Conservation (phyloP, 257 asterid species). For the Fraxinus cuspidata region DNA sequence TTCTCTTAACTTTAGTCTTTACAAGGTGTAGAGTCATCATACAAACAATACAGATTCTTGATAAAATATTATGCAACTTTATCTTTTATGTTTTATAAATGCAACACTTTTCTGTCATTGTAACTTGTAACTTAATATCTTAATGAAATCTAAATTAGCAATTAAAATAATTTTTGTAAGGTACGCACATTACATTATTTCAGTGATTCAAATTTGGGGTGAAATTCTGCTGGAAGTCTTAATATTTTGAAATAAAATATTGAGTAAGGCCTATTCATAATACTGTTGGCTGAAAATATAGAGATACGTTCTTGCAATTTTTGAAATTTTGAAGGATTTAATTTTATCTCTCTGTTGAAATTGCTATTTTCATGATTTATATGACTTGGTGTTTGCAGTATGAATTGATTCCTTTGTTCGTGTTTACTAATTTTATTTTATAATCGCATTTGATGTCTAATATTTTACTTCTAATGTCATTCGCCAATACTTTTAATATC, state of each 20-base stretch:
- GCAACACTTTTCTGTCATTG: not conserved
- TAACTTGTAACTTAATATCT: not conserved
- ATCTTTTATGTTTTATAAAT: not conserved
- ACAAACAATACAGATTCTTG: not conserved
- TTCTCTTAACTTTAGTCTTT: not conserved
- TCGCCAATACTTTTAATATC: not conserved
- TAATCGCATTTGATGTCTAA: not conserved
- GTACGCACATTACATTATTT: not conserved
- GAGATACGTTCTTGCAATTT: not conserved
- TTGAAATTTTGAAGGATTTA: not conserved
- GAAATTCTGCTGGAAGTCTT: not conserved
- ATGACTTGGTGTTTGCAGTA: not conserved
- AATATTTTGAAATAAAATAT: not conserved
- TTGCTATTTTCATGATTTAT: not conserved
- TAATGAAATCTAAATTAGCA: not conserved
- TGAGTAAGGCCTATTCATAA: not conserved
- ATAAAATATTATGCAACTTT: conserved; percentile 1
- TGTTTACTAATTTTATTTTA: not conserved
- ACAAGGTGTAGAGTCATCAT: too few relatives aligned
- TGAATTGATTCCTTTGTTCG: not conserved
- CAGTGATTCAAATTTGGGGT: not conserved
- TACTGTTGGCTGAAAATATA: not conserved
- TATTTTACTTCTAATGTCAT: not conserved
- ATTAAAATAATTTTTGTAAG: not conserved
- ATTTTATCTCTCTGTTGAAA: not conserved